These are phyloP conservation scores for Trichoderma breve DNA, from an alignment of 2,329 filamentous ascomycete genomes.

Conservation along the genomic window DNA sequence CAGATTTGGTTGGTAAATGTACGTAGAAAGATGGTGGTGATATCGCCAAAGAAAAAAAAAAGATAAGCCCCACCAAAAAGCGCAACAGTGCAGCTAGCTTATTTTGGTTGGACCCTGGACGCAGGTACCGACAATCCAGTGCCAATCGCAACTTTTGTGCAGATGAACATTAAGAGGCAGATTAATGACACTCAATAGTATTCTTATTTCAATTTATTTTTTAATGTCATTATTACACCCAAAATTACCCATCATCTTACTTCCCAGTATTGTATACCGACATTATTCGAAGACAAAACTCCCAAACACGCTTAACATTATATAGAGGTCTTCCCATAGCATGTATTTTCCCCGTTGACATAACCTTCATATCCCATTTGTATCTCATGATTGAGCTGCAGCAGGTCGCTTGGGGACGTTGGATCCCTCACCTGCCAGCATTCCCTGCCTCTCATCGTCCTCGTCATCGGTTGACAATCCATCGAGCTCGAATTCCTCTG, in stretches of 20 bases:
- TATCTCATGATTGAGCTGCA: background rate
- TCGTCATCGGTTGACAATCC: slow-evolving; percentile 88
- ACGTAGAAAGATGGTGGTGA: background rate
- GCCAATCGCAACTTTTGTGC: background rate
- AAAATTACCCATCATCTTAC: background rate
- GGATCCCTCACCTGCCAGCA: slow-evolving; percentile 27
- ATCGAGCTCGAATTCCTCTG: slow-evolving; percentile 90
- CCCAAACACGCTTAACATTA: slow-evolving; percentile 8
- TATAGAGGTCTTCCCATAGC: background rate
- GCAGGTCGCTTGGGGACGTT: background rate
- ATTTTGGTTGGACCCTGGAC: slow-evolving; percentile 6
- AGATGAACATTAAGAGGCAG: background rate
- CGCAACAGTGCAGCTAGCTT: background rate
- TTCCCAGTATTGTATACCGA: slow-evolving; percentile 1
- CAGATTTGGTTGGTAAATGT: background rate
- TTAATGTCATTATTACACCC: background rate
- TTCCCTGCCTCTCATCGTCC: slow-evolving; percentile 51
- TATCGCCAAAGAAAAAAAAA: slow-evolving; percentile 9
- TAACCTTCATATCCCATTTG: background rate
- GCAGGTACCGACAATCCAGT: background rate
- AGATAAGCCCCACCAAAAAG: slow-evolving; percentile 12
- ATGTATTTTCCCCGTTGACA: background rate
- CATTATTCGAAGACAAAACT: slow-evolving; percentile 9
- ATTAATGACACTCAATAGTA: background rate
- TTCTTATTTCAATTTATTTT: background rate